A percentile compares a stretch with the other conserved stretches of the same genome.
These are phyloP conservation scores for Blastocystis sp. DNA, from an alignment of 352 stramenopile genomes.

Conservation along the genomic window DNA sequence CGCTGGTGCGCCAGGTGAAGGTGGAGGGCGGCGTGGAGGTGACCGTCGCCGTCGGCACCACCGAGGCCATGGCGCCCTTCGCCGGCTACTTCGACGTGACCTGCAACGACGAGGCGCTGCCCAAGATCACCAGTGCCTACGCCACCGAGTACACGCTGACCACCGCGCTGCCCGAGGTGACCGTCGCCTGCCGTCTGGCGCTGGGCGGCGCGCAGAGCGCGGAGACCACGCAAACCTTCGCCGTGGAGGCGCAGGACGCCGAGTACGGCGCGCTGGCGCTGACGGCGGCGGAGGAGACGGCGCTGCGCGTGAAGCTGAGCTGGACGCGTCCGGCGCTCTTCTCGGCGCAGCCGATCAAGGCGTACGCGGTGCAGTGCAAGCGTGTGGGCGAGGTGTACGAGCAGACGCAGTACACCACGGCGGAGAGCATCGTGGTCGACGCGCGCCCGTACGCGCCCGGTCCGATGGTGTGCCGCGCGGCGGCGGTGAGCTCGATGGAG, in stretches of 20 bases:
- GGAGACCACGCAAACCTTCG: not conserved
- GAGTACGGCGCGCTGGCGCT: constrained; percentile 14
- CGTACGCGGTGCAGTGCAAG: constrained; percentile 33
- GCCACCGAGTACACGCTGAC: constrained; percentile 3
- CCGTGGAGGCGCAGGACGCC: not conserved
- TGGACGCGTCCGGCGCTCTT: not conserved
- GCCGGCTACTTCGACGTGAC: constrained; percentile 31
- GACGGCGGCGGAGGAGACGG: constrained; percentile 7
- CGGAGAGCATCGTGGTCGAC: not conserved
- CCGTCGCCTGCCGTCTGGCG: constrained; percentile 16
- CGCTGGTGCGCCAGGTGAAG: constrained; percentile 19
- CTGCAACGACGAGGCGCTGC: constrained; percentile 1
- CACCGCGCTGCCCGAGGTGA: not conserved
- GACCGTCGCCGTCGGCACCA: not conserved
- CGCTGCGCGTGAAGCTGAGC: not conserved
- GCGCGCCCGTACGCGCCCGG: not conserved
- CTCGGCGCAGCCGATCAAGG: not conserved
- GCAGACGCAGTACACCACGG: not conserved
- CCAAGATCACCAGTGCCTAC: not conserved
- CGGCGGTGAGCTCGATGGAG: not conserved
- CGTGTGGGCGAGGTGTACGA: not conserved
- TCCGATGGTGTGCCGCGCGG: constrained; percentile 33
- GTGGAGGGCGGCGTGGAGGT: constrained; percentile 16
- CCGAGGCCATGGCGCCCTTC: constrained; percentile 8
- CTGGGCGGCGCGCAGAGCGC: not conserved